Conservation (phyloP, 1,284 basidiomycete species). For the Tilletiaria anomala region DNA sequence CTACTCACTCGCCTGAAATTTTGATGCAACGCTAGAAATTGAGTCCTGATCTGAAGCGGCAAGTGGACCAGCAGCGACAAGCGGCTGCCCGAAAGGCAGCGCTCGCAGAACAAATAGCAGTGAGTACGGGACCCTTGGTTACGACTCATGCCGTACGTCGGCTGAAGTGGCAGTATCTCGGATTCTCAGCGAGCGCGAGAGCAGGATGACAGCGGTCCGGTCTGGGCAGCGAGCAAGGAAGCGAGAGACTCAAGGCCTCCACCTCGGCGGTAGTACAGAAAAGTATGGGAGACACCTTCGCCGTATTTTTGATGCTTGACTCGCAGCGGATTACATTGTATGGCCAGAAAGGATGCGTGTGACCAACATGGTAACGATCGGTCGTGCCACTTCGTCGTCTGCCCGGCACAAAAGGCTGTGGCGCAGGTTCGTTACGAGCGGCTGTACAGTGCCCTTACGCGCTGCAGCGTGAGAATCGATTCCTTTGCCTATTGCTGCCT, state of each 20-base stretch:
- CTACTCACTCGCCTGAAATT: no score
- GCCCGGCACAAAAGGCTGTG: neutral
- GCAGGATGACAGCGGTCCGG: constrained; percentile 14
- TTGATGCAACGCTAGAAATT: constrained; percentile 7
- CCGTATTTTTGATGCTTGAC: no score
- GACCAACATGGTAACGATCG: neutral
- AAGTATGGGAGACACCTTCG: no score
- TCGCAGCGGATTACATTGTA: no score
- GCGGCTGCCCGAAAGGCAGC: constrained; percentile 21
- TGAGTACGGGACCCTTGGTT: constrained; percentile 4
- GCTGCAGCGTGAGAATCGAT: no score
- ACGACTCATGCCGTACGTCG: neutral
- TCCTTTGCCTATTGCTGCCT: no score
- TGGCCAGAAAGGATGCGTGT: no score
- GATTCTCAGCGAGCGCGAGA: constrained; percentile 8
- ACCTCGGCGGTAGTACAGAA: constrained; percentile 6
- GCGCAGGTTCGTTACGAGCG: neutral
- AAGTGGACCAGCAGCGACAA: constrained; percentile 19
- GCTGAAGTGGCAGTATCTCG: neutral
- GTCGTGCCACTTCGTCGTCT: neutral
- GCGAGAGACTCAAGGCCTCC: constrained; percentile 16
- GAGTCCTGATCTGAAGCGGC: constrained; percentile 26
- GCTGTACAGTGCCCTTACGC: no score
- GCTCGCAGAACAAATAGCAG: constrained; percentile 23
- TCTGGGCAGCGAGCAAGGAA: constrained; percentile 16